A percentile compares a stretch with the other conserved stretches of the same genome.
Conservation (phyloP, 768 basidiomycete species). For the Hemileccinum rubropunctum region DNA sequence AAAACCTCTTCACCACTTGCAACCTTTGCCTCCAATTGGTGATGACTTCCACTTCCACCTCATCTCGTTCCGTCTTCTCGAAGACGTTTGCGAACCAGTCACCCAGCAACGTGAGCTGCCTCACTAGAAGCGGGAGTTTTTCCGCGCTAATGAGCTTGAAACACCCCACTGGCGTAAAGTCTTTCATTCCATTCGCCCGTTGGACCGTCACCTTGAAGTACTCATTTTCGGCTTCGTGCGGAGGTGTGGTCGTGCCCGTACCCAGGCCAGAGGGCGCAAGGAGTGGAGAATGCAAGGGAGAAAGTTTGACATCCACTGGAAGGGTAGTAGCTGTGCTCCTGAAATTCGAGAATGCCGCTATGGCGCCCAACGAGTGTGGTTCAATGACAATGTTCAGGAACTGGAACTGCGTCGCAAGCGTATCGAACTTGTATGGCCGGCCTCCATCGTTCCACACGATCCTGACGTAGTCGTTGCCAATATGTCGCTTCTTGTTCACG, state of each 20-base stretch:
- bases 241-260: conserved; percentile 2
- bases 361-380: conserved; percentile 82
- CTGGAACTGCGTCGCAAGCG: conserved; percentile 89
- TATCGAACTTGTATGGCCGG: conserved; percentile 85
- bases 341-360: conserved; percentile 80
- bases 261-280: conserved; percentile 12
- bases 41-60: conserved; percentile 68
- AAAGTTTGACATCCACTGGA: conserved; percentile 13
- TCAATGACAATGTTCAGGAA: conserved; percentile 98
- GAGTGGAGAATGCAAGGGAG: conserved; percentile 19
- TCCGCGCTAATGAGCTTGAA: conserved; percentile 94
- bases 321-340: conserved; percentile 10
- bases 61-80: conserved; percentile 68
- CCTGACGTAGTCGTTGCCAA: conserved; percentile 95
- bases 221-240: conserved; percentile 77
- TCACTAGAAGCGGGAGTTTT: conserved; percentile 80
- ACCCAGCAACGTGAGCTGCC: conserved; percentile 82
- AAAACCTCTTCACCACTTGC: conserved; percentile 73
- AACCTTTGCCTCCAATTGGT: conserved; percentile 88
- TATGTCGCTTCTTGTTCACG: conserved; percentile 89
- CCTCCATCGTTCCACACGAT: conserved; percentile 99
- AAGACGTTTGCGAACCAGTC: conserved; percentile 92
- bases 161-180: conserved; percentile 88
- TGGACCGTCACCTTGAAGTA: conserved; percentile 96
- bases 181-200: conserved; percentile 84